Conservation (phyloP, 352 stramenopile genomes). For the Lagenidium sp. region DNA sequence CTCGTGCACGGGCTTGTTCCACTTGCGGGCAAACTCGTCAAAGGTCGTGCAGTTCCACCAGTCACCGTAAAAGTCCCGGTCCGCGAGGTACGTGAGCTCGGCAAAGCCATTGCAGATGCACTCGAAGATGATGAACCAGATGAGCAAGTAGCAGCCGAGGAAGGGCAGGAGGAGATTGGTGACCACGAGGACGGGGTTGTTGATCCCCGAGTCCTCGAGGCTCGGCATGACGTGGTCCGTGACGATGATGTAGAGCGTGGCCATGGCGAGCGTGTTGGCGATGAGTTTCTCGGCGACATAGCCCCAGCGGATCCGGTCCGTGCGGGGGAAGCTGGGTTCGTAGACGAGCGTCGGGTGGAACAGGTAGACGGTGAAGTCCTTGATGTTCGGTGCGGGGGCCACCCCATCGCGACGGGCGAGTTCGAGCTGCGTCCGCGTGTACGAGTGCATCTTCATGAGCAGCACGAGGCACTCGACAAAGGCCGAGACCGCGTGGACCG, state of each 20-base stretch:
- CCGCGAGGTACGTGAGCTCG: conserved; percentile 87
- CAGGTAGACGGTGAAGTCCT: conserved; percentile 64
- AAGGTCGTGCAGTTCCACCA: conserved; percentile 97
- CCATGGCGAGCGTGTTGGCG: conserved; percentile 71
- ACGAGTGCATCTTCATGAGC: conserved; percentile 82
- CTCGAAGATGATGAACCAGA: conserved; percentile 97
- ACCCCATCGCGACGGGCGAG: conserved; percentile 24
- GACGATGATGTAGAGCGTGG: conserved; percentile 86
- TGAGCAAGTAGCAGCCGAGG: conserved; percentile 92
- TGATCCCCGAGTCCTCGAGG: conserved; percentile 59
- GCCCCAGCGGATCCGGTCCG: conserved; percentile 65
- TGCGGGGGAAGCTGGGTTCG: conserved; percentile 88
- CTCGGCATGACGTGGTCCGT: conserved; percentile 85
- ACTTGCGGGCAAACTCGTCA: conserved; percentile 88
- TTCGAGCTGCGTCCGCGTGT: conserved; percentile 67
- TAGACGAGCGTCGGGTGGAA: conserved; percentile 91
- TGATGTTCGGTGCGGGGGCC: conserved; percentile 21
- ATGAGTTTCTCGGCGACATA: conserved; percentile 78
- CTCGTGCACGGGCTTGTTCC: conserved; percentile 97
- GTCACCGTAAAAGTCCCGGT: conserved; percentile 93
- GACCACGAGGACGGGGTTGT: conserved; percentile 43
- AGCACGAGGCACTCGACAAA: conserved; percentile 73
- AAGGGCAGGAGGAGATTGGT: conserved; percentile 89
- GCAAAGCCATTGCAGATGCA: conserved; percentile 94
- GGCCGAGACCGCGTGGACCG: conserved; percentile 58